Percentiles rank a stretch among this genome's conserved stretches.
These are phyloP conservation scores for Cerrena zonata DNA, from an alignment of 1,284 basidiomycete genomes.

Conservation along the genomic window DNA sequence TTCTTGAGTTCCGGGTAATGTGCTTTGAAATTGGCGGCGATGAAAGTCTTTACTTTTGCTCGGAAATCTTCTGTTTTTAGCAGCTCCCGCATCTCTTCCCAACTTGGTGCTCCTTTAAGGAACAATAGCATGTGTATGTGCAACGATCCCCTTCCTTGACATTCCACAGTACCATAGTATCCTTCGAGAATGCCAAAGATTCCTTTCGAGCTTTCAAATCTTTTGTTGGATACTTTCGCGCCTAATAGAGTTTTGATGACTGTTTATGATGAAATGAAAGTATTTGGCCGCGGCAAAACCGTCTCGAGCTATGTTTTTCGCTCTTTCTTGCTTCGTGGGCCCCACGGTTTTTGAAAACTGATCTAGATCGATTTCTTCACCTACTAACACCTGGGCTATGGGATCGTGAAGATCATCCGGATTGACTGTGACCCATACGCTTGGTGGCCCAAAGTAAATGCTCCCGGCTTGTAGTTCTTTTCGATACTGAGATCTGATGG, in stretches of 20 bases:
- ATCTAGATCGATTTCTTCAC: constrained; percentile 35
- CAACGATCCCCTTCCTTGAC: constrained; percentile 25
- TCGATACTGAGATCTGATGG: constrained; percentile 5
- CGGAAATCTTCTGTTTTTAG: constrained; percentile 25
- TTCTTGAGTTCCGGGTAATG: constrained; percentile 18
- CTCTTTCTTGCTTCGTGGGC: constrained; percentile 22
- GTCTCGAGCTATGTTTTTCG: constrained; percentile 31
- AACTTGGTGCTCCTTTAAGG: constrained; percentile 23
- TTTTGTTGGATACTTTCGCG: constrained; percentile 15
- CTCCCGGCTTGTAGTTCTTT: constrained; percentile 15
- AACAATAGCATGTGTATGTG: constrained; percentile 28
- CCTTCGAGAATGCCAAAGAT: constrained; percentile 20
- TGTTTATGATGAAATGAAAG: constrained; percentile 33
- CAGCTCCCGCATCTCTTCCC: constrained; percentile 20
- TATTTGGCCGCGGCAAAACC: constrained; percentile 35
- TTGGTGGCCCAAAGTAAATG: constrained; percentile 12
- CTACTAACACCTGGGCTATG: constrained; percentile 33
- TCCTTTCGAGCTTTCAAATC: constrained; percentile 17
- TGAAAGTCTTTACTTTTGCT: constrained; percentile 19
- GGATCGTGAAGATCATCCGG: constrained; percentile 26
- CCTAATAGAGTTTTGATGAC: constrained; percentile 32
- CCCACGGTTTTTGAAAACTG: constrained; percentile 23
- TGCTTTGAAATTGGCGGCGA: constrained; percentile 25
- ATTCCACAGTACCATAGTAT: constrained; percentile 27
- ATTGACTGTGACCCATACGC: constrained; percentile 26